Conservation (phyloP, 2,329 filamentous ascomycete species). For the Phaeomoniella chlamydospora region DNA sequence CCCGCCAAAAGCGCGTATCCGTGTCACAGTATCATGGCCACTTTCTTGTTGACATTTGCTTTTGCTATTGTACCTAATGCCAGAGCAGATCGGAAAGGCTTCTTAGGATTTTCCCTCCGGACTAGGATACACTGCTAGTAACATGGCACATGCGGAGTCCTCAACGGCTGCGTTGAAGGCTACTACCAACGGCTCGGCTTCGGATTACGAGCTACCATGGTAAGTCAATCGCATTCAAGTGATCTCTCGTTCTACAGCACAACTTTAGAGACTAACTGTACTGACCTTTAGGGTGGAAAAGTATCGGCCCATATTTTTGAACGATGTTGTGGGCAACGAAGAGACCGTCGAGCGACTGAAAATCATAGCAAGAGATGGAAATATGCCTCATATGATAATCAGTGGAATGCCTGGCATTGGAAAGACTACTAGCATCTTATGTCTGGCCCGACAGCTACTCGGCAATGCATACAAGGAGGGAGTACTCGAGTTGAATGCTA, state of each 20-base stretch:
- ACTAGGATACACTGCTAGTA: slow-evolving; percentile 3
- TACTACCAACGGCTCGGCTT: slow-evolving; percentile 21
- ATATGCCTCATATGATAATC: slow-evolving; percentile 98
- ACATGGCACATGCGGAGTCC: slow-evolving; percentile 31
- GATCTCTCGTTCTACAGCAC: slow-evolving; percentile 1
- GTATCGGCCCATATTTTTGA: slow-evolving; percentile 84
- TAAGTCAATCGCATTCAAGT: slow-evolving; percentile 10
- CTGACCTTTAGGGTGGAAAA: slow-evolving; percentile 74
- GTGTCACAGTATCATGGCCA: slow-evolving; percentile 1
- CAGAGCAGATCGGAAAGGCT: neutral
- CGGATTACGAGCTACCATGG: slow-evolving; percentile 35
- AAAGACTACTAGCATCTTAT: slow-evolving; percentile 92
- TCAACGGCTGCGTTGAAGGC: slow-evolving; percentile 27
- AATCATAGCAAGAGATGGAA: slow-evolving; percentile 95
- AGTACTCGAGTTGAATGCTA: slow-evolving; percentile 89
- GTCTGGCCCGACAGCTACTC: slow-evolving; percentile 78
- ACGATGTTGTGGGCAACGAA: slow-evolving; percentile 94
- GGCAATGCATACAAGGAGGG: slow-evolving; percentile 95
- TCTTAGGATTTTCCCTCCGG: neutral
- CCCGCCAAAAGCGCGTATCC: neutral
- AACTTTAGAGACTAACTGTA: slow-evolving; percentile 2
- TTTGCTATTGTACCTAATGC: neutral
- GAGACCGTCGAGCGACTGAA: slow-evolving; percentile 95
- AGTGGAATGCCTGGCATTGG: slow-evolving; percentile 99
- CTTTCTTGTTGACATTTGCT: neutral